A percentile compares a stretch with the other conserved stretches of the same genome.
Evolutionary conservation across 2,329 filamentous ascomycete genomes (phyloP).

Genomic region (Xylariaceae sp.): DNA sequence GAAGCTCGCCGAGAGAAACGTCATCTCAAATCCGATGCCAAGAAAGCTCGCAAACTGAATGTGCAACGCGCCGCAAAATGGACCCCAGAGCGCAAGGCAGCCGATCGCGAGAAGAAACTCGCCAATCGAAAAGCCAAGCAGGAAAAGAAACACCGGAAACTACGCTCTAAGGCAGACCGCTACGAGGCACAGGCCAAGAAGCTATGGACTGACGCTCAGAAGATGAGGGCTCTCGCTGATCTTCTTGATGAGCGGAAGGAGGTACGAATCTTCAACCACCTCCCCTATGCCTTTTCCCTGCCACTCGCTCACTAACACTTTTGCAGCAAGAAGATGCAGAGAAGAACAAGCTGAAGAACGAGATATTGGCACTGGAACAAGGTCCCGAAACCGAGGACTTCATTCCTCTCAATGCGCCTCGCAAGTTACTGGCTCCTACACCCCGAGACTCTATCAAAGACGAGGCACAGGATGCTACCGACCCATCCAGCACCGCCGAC

Average conservation of each 20-base stretch:
- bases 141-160: conserved; percentile 37
- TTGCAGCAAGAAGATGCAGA: conserved; percentile 24
- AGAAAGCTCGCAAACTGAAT: conserved; percentile 36
- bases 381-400: conserved; percentile 21
- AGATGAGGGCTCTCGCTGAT: conserved; percentile 28
- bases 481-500: conserved; percentile 9
- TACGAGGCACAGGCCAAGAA: conserved; percentile 39
- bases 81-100: conserved; percentile 31
- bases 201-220: conserved; percentile 39
- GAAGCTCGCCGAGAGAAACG: conserved; percentile 37
- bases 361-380: conserved; percentile 18
- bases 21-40: conserved; percentile 34
- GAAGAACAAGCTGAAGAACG: conserved; percentile 22
- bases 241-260: conserved; percentile 23
- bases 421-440: background rate
- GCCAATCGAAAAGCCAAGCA: conserved; percentile 28
- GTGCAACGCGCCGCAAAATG: conserved; percentile 31
- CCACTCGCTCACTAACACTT: conserved; percentile 1
- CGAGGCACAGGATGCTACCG: conserved; percentile 1
- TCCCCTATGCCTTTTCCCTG: too few relatives aligned
- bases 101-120: conserved; percentile 32
- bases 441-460: background rate
- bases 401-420: conserved; percentile 18
- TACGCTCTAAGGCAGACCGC: conserved; percentile 38
- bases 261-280: conserved; percentile 19